These are phyloP conservation scores for Geranium rotundifolium DNA, from an alignment of 345 rosid genomes.

Conservation along the genomic window DNA sequence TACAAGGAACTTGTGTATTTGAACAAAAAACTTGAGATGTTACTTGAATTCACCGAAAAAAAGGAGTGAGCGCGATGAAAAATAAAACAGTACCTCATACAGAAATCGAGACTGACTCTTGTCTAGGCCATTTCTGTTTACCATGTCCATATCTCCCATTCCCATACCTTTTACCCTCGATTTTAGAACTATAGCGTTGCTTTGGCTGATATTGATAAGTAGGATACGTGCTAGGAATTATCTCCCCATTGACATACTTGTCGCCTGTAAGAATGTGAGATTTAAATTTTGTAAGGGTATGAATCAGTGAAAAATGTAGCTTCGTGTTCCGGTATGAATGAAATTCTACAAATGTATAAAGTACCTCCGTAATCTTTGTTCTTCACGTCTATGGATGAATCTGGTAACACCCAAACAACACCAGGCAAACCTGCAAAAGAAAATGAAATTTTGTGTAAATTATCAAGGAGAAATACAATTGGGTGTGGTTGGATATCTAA, in stretches of 20 bases:
- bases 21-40: too few species aligned
- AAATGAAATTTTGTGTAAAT: not conserved
- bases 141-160: slow-evolving; percentile 69
- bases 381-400: slow-evolving; percentile 89
- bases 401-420: slow-evolving; percentile 94
- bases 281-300: too few species aligned
- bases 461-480: not conserved
- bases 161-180: slow-evolving; percentile 60
- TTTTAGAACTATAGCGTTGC: slow-evolving; percentile 46
- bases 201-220: slow-evolving; percentile 94
- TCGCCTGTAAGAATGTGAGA: slow-evolving; percentile 37
- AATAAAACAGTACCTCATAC: too few species aligned
- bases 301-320: too few species aligned
- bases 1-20: too few species aligned
- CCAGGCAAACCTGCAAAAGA: slow-evolving; percentile 77
- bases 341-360: not conserved
- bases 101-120: too few species aligned
- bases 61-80: too few species aligned
- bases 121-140: too few species aligned
- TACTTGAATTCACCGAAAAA: too few species aligned
- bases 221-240: slow-evolving; percentile 81
- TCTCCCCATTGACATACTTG: slow-evolving; percentile 88
- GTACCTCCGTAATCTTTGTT: slow-evolving; percentile 98
- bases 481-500: not conserved
- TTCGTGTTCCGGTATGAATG: too few species aligned